These are phyloP conservation scores for Hyaloraphidium curvatum DNA, from an alignment of 192 early-diverging fungal genomes.

Conservation along the genomic window DNA sequence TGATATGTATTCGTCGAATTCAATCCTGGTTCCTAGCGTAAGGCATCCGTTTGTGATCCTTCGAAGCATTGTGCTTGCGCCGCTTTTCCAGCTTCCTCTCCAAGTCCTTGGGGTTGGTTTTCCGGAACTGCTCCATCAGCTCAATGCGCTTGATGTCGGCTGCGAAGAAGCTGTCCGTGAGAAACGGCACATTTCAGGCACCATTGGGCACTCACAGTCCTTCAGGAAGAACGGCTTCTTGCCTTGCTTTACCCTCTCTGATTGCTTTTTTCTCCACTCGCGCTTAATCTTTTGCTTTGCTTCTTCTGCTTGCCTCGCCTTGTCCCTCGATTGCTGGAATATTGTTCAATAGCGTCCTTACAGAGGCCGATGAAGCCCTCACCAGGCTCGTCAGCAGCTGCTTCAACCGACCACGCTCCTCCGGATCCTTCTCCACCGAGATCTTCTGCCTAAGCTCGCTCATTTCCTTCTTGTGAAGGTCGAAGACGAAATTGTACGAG, in stretches of 20 bases:
- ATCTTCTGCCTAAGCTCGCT: neutral
- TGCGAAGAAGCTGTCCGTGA: neutral
- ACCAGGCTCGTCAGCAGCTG: neutral
- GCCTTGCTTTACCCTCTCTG: neutral
- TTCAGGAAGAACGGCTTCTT: neutral
- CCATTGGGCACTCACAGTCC: neutral
- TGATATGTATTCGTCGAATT: no score
- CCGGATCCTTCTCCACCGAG: neutral
- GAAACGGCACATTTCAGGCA: neutral
- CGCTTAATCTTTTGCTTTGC: neutral
- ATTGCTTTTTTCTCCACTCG: conserved; percentile 1
- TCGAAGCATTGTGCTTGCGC: neutral
- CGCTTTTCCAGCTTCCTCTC: neutral
- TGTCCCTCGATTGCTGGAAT: neutral
- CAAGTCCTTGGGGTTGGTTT: neutral
- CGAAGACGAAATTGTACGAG: neutral
- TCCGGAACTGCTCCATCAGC: neutral
- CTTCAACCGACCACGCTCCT: neutral
- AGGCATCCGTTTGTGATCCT: no score
- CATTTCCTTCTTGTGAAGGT: neutral
- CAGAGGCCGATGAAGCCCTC: neutral
- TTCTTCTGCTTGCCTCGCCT: neutral
- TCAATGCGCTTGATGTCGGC: conserved; percentile 3
- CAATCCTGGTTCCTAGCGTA: no score
- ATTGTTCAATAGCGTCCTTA: neutral